These are phyloP conservation scores for Knoxia roxburghii DNA, from an alignment of 257 asterid species.

Conservation along the genomic window DNA sequence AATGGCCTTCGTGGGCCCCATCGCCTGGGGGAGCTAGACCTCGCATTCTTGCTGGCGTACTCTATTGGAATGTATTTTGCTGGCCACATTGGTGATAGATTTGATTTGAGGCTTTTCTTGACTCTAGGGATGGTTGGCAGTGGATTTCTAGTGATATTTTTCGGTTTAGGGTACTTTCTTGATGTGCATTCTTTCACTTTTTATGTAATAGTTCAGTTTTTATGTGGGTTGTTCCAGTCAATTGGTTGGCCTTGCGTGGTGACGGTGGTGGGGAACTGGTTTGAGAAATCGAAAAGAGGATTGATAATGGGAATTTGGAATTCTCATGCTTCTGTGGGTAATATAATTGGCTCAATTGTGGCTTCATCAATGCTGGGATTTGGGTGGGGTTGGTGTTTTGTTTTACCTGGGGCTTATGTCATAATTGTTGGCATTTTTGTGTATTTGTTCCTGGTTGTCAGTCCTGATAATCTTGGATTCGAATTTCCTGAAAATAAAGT, in stretches of 20 bases:
- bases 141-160: conserved; percentile 53
- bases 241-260: conserved; percentile 98
- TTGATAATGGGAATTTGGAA: conserved; percentile 89
- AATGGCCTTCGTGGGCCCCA: conserved; percentile 73
- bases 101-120: conserved; percentile 70
- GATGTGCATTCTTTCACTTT: conserved; percentile 57
- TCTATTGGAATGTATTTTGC: conserved; percentile 82
- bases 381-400: conserved; percentile 98
- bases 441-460: conserved; percentile 63
- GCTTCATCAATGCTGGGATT: conserved; percentile 76
- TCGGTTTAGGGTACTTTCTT: conserved; percentile 78
- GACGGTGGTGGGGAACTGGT: conserved; percentile 91
- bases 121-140: conserved; percentile 86
- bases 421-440: conserved; percentile 40
- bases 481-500: conserved; percentile 40
- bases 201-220: conserved; percentile 56
- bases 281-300: conserved; percentile 77
- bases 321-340: conserved; percentile 85
- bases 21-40: conserved; percentile 95
- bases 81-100: conserved; percentile 75
- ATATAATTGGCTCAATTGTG: conserved; percentile 72
- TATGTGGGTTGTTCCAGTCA: conserved; percentile 89
- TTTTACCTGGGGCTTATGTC: conserved; percentile 66
- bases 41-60: conserved; percentile 65
- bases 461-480: conserved; percentile 62